Evolutionary conservation across 352 stramenopile species (phyloP), one percentile per base, ranked within the genome.

Genomic region (Phytophthora gonapodyides): DNA sequence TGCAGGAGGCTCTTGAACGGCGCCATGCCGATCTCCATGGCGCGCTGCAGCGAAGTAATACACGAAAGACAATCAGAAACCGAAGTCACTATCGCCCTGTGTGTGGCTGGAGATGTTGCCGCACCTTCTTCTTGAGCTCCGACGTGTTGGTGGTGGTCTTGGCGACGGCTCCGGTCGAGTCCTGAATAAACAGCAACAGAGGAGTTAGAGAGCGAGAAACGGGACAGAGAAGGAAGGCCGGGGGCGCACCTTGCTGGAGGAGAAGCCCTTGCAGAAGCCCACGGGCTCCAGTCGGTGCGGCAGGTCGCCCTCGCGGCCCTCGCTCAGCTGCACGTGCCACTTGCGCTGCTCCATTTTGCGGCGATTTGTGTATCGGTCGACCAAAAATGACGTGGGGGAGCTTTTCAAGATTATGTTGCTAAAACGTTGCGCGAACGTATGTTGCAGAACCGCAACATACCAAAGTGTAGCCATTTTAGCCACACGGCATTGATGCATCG

Each of bases 1-100:
- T 98, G 96, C 57, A 97, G 77, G 17, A 98, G 59, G n/a, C 87
- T 90, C 78, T 97, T 97, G 57, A 96, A 96, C 24, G 92, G 92
- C 45, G 76, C 86, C 71, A 83, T 87, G 27, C 87, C 91, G 45
- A 97, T 94, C 69, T 96, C 89, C 87, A 96, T 97, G 16, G 90
- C 88, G 43, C 89, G 85, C 88, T 97, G 50, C 3, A 46, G 31
- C 12, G 62, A 16, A 27, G 21, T 15, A 31, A 52, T 44, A 27
- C 5, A 54, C 4, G 49, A 7, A 49, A 27, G 31, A 6, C 2
- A 1, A 24, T 31, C 24, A 13, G 35, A 16, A 17, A 48, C 21
- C 6, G 3, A 45, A 40, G 34, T n/a, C 12, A 55, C 50, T 55
- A 52, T 46, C 51, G 63, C 27, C 51, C 40, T 53, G 7, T 24